These are phyloP conservation scores for Gossypium raimondii DNA, from an alignment of 345 rosid genomes.

Conservation along the genomic window DNA sequence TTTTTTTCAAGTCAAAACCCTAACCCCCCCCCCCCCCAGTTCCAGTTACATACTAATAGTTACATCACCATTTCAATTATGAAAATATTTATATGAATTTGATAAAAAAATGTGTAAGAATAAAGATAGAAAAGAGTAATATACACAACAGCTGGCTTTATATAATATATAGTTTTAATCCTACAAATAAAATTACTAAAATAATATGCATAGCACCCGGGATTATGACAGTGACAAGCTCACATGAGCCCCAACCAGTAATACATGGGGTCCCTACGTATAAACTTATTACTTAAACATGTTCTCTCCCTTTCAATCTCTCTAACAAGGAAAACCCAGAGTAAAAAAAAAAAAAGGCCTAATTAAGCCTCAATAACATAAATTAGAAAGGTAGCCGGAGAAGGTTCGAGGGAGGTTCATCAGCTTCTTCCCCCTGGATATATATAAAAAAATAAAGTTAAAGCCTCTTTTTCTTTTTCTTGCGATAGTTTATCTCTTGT, in stretches of 20 bases:
- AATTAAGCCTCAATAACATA: too few species aligned
- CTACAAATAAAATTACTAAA: not conserved
- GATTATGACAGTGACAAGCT: conserved; percentile 44
- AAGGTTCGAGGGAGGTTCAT: conserved; percentile 31
- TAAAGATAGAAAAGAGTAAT: too few species aligned
- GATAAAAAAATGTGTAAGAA: too few species aligned
- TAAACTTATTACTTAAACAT: not conserved
- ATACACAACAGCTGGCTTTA: too few species aligned
- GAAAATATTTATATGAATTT: too few species aligned
- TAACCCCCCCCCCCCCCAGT: not conserved
- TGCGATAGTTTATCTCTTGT: not conserved
- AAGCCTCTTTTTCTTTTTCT: not conserved
- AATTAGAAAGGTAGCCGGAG: conserved; percentile 12
- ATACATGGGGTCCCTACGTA: conserved; percentile 32
- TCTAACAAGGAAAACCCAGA: not conserved
- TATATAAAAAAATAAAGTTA: not conserved
- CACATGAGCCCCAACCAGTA: conserved; percentile 60
- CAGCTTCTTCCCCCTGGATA: not conserved
- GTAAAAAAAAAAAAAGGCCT: not conserved
- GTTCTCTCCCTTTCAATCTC: not conserved
- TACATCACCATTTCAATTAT: not conserved
- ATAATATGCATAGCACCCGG: conserved; percentile 26
- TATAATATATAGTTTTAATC: conserved; percentile 1
- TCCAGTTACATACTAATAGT: not conserved
- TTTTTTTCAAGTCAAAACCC: conserved; percentile 13